Evolutionary conservation across 805 yeast species (phyloP), one percentile per base, ranked within the genome.

Genomic region (Ogataea naganishii): DNA sequence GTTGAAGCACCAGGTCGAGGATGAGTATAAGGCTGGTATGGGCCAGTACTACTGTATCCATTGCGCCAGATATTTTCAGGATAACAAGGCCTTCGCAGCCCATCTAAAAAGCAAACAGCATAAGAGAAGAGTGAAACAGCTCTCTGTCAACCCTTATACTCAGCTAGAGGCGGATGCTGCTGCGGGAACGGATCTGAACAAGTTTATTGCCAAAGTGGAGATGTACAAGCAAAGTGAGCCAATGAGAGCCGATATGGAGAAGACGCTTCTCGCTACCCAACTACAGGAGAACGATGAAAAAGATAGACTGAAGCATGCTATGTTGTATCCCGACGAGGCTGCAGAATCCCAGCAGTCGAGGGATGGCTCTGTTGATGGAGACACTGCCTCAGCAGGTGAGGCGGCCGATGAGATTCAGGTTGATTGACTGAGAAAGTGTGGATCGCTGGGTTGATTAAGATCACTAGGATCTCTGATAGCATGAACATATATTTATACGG

Each of bases 31-130:
- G 49, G 88, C 96, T 1, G 99, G 99, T 2, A 60, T 92, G 41
- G 99, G 96, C 11, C 97, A 92, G 57, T 80, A 73, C 56, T 92
- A 84, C 56, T 92, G 97, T 57, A 68, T 92, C 31, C 95, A 86
- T 40, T 92, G 99, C 65, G 94, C 94, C 28, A 82, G 80, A 51
- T 85, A 92, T 56, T 85, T 75, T 48, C 96, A 88, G 51, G 76
- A 78, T 34, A 85, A 80, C 26, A 53, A 58, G 19, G 80, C 94
- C 6, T 64, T 83, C 32, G 74, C 72, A 36, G 66, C 77, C 10
- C 99, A 92, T 59, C 58, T 69, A 38, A 72, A 74, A 43, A 66
- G 80, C 4, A 88, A 86, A 48, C 69, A 76, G 6, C 99, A 92
- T 58, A 88, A 81, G 54, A 72, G 97, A 56, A 67, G 95, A 50